Conservation (phyloP, 768 basidiomycete genomes). For the Lactarius trivialis region DNA sequence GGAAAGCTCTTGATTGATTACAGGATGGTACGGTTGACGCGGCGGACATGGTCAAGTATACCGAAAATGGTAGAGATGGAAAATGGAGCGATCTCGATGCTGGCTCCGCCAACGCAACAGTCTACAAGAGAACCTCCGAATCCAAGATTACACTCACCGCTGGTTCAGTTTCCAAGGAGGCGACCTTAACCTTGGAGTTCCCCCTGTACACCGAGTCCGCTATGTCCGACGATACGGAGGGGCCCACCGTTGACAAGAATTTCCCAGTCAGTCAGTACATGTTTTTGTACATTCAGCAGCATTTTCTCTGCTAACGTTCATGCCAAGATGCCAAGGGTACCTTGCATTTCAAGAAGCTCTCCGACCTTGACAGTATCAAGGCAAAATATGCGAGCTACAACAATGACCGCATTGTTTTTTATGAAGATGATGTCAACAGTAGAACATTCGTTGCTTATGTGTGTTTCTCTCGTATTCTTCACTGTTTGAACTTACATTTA, state of each 20-base stretch:
- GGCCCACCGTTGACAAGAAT: too few relatives aligned
- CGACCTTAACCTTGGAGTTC: background rate
- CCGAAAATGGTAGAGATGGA: background rate
- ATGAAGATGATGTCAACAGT: background rate
- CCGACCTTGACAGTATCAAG: background rate
- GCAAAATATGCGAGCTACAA: background rate
- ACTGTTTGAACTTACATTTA: background rate
- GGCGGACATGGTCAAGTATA: background rate
- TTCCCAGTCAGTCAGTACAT: background rate
- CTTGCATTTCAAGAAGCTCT: background rate
- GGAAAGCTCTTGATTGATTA: background rate
- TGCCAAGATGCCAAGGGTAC: background rate
- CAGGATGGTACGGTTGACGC: background rate
- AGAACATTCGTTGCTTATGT: background rate
- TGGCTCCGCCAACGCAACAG: background rate
- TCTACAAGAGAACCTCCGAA: background rate
- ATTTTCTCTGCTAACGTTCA: background rate
- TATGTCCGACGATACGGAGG: too few relatives aligned
- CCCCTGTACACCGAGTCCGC: too few relatives aligned
- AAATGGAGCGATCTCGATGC: background rate
- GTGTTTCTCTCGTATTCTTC: background rate
- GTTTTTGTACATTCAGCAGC: background rate
- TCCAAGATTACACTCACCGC: background rate
- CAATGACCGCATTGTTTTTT: background rate
- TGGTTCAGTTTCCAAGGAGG: background rate